These are phyloP conservation scores for Tillandsia fasciculata DNA, from an alignment of 176 grass and related monocot genomes.

Conservation along the genomic window DNA sequence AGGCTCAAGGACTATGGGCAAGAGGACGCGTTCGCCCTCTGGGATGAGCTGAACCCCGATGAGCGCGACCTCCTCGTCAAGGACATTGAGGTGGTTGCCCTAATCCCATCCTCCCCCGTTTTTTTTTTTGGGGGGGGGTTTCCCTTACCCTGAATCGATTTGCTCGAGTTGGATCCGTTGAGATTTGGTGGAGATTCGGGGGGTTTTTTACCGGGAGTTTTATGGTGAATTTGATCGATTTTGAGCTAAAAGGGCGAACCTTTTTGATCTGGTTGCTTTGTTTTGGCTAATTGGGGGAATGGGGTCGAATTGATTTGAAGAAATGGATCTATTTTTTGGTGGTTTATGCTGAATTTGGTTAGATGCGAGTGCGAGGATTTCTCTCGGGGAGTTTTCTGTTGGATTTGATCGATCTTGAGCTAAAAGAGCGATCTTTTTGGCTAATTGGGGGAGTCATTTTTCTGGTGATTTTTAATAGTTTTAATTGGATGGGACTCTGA, in stretches of 20 bases:
- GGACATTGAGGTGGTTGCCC: conserved; percentile 69
- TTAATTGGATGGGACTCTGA: too few species aligned
- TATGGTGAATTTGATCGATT: not conserved
- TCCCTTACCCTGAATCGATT: too few species aligned
- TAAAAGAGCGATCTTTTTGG: not conserved
- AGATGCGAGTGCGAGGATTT: too few species aligned
- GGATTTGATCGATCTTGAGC: not conserved
- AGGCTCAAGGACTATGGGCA: conserved; percentile 97
- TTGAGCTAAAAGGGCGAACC: not conserved
- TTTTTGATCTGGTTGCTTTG: not conserved
- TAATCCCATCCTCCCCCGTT: not conserved
- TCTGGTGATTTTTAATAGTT: too few species aligned
- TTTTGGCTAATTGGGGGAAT: too few species aligned
- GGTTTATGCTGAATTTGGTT: too few species aligned
- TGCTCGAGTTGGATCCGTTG: too few species aligned
- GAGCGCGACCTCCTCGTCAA: conserved; percentile 74
- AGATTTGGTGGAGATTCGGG: too few species aligned
- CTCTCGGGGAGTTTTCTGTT: not conserved
- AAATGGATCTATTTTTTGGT: too few species aligned
- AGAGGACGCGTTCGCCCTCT: conserved; percentile 83
- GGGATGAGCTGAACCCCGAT: conserved; percentile 90
- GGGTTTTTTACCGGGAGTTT: not conserved
- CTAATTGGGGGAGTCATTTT: not conserved
- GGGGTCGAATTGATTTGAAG: too few species aligned
- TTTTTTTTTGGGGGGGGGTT: too few species aligned